Evolutionary conservation across 805 yeast species (phyloP).

Genomic region (Lachancea thermotolerans): DNA sequence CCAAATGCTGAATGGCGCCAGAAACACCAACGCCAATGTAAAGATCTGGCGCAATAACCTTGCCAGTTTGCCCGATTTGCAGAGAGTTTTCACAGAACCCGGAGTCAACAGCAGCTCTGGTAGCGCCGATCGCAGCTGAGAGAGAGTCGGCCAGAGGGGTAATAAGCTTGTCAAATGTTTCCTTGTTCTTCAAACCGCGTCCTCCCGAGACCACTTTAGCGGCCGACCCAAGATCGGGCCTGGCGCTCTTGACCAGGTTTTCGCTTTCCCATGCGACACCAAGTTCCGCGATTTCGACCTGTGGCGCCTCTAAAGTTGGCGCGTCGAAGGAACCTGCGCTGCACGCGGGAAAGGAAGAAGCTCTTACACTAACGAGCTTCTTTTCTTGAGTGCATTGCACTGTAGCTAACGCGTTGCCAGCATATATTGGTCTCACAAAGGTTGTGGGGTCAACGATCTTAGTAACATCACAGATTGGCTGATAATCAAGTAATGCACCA

Average conservation of each 20-base stretch:
- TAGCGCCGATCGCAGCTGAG: conserved; percentile 93
- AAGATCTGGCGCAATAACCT: conserved; percentile 92
- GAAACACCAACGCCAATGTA: conserved; percentile 91
- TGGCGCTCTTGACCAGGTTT: conserved; percentile 60
- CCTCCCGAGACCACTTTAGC: conserved; percentile 84
- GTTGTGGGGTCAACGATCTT: conserved; percentile 60
- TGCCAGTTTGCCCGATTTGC: conserved; percentile 98
- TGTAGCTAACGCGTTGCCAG: conserved; percentile 88
- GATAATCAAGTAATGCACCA: conserved; percentile 77
- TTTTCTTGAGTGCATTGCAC: conserved; percentile 62
- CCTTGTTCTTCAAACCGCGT: conserved; percentile 86
- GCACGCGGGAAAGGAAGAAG: conserved; percentile 66
- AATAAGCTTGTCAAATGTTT: conserved; percentile 68
- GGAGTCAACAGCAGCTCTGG: conserved; percentile 96
- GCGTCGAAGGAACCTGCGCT: conserved; percentile 34
- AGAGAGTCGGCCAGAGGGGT: conserved; percentile 79
- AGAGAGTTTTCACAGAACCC: conserved; percentile 94
- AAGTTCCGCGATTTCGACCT: conserved; percentile 7
- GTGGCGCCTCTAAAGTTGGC: conserved; percentile 34
- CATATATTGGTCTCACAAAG: conserved; percentile 89
- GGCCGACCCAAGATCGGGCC: conserved; percentile 90
- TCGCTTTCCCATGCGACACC: conserved; percentile 67
- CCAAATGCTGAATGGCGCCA: conserved; percentile 97
- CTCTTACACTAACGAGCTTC: conserved; percentile 70
- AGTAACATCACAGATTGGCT: conserved; percentile 80